Conservation (phyloP, 257 asterid genomes). For the Solanum boliviense region DNA sequence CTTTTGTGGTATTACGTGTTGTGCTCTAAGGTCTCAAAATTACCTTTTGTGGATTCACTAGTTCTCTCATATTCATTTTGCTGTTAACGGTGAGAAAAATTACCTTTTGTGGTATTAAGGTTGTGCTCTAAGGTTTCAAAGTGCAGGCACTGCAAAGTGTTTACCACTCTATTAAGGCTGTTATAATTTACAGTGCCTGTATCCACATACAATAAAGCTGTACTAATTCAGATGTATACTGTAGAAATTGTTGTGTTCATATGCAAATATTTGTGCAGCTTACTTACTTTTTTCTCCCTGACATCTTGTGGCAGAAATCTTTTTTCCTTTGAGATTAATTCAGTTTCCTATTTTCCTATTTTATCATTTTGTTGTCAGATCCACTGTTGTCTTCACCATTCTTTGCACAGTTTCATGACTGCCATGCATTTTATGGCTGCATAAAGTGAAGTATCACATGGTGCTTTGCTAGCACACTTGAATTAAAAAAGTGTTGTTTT, state of each 20-base stretch:
- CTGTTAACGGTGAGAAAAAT: conserved; percentile 52
- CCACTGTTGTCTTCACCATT: not conserved
- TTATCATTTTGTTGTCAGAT: not conserved
- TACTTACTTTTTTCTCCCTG: not conserved
- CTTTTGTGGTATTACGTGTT: not conserved
- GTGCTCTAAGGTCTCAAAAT: not conserved
- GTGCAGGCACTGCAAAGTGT: not conserved
- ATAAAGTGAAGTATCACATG: not conserved
- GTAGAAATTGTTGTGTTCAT: not conserved
- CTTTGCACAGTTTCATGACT: not conserved
- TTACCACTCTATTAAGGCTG: not conserved
- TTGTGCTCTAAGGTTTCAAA: not conserved
- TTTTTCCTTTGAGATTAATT: not conserved
- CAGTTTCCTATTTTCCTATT: not conserved
- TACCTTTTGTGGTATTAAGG: not conserved
- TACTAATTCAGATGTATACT: not conserved
- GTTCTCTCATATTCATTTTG: conserved; percentile 43
- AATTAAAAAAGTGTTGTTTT: not conserved
- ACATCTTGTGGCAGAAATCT: not conserved
- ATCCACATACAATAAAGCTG: not conserved
- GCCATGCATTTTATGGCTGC: not conserved
- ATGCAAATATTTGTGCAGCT: not conserved
- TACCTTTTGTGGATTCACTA: conserved; percentile 48
- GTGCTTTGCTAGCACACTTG: not conserved
- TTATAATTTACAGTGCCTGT: not conserved